Conservation (phyloP, 306 rosid species). For the Vicia villosa region DNA sequence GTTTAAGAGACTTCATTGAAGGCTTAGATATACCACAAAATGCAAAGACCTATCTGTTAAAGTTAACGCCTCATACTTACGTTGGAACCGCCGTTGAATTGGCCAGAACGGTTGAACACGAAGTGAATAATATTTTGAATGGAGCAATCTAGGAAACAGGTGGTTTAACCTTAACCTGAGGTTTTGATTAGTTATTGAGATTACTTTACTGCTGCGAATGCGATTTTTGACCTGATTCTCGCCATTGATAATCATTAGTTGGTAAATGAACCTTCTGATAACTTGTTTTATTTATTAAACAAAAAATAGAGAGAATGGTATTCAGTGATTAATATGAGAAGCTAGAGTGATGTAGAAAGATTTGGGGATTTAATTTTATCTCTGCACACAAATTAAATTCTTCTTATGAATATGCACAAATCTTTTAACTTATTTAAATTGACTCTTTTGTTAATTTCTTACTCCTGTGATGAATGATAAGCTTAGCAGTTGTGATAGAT, state of each 20-base stretch:
- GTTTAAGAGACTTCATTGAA: conserved; percentile 72
- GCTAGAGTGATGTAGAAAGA: conserved; percentile 1
- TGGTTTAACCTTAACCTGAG: background rate
- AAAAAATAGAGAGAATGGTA: conserved; percentile 4
- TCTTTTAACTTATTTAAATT: too few species aligned
- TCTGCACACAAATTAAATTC: too few species aligned
- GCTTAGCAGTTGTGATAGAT: too few species aligned
- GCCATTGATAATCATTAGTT: conserved; percentile 1
- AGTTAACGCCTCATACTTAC: conserved; percentile 75
- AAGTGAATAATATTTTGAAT: conserved; percentile 44
- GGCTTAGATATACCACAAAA: conserved; percentile 69
- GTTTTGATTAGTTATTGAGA: conserved; percentile 9
- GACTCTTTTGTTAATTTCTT: too few species aligned
- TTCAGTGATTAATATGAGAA: conserved; percentile 18
- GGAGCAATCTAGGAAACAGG: conserved; percentile 27
- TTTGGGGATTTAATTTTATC: conserved; percentile 17
- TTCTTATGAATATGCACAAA: too few species aligned
- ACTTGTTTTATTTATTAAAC: conserved; percentile 18
- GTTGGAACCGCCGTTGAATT: conserved; percentile 80
- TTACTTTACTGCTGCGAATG: background rate
- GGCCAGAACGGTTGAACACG: conserved; percentile 62
- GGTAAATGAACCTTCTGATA: conserved; percentile 7
- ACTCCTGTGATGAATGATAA: too few species aligned
- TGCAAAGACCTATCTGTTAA: conserved; percentile 64
- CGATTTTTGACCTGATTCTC: conserved; percentile 16